Evolutionary conservation across 495 filamentous ascomycete species (phyloP).

Genomic region (Neurospora africana): DNA sequence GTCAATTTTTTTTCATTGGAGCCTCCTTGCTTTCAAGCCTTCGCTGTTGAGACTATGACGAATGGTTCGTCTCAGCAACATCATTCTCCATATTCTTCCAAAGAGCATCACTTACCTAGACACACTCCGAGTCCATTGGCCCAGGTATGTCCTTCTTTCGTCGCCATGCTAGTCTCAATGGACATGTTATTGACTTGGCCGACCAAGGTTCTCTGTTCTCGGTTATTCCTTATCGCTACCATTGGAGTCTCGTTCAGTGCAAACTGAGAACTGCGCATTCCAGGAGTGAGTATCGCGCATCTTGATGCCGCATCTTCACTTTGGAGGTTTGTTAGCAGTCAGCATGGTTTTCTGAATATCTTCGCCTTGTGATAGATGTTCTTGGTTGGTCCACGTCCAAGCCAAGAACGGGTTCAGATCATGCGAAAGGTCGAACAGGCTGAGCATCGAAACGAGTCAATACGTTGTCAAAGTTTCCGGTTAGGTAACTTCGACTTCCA

Average conservation of each 20-base stretch:
- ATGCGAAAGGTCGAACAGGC: background rate
- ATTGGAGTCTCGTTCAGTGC: background rate
- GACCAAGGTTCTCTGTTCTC: background rate
- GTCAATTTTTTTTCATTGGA: background rate
- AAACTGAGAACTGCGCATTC: background rate
- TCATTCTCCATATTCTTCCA: background rate
- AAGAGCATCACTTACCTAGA: background rate
- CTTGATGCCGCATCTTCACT: background rate
- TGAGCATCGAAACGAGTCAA: background rate
- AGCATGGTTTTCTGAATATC: background rate
- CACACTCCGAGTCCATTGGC: background rate
- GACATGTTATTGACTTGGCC: background rate
- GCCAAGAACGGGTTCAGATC: background rate
- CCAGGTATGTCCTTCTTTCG: background rate
- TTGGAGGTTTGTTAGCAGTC: background rate
- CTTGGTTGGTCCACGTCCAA: background rate
- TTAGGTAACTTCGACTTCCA: background rate
- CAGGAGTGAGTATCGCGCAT: background rate
- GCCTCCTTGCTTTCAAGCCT: background rate
- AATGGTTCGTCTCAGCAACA: background rate
- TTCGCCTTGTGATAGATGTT: background rate
- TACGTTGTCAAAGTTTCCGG: background rate
- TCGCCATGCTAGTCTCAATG: background rate
- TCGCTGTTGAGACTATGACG: background rate
- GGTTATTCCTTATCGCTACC: background rate